A percentile compares a stretch with the other conserved stretches of the same genome.
These are phyloP conservation scores for Marvania coccoides DNA, from an alignment of 139 green algal species.

Conservation along the genomic window DNA sequence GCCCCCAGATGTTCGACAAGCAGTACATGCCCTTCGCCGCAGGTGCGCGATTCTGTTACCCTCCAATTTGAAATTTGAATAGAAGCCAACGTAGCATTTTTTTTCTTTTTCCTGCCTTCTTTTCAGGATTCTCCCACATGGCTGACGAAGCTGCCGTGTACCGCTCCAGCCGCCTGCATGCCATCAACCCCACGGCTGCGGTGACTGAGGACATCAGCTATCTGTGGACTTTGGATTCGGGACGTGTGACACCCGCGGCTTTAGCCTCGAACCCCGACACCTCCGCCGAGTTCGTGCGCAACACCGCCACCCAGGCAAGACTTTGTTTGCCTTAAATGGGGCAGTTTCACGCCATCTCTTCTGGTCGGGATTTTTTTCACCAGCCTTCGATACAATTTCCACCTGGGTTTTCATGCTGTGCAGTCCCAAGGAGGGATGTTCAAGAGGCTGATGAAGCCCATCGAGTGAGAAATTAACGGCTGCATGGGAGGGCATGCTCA, in stretches of 20 bases:
- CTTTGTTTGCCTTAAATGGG: too few species aligned
- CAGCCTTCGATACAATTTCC: too few species aligned
- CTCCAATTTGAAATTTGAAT: neutral
- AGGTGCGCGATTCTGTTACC: neutral
- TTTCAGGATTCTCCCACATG: slow-evolving; percentile 14
- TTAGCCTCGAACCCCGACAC: slow-evolving; percentile 2
- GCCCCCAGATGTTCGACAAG: slow-evolving; percentile 7
- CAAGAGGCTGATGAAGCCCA: neutral
- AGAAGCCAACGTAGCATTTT: neutral
- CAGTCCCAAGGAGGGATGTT: neutral
- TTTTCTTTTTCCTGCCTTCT: neutral
- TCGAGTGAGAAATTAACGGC: too few species aligned
- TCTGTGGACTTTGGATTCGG: slow-evolving; percentile 7
- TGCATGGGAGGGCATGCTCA: too few species aligned
- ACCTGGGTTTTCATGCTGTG: too few species aligned
- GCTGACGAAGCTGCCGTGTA: neutral
- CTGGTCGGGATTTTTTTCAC: too few species aligned
- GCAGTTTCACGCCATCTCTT: too few species aligned
- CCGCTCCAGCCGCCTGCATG: neutral
- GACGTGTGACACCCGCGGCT: neutral
- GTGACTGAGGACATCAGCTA: slow-evolving; percentile 15
- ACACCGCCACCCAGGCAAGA: slow-evolving; percentile 10
- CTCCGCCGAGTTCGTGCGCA: slow-evolving; percentile 17
- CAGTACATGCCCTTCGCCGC: slow-evolving; percentile 24
- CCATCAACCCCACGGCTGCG: slow-evolving; percentile 9